These are phyloP conservation scores for Acer campestre DNA, from an alignment of 345 rosid species.

Conservation along the genomic window DNA sequence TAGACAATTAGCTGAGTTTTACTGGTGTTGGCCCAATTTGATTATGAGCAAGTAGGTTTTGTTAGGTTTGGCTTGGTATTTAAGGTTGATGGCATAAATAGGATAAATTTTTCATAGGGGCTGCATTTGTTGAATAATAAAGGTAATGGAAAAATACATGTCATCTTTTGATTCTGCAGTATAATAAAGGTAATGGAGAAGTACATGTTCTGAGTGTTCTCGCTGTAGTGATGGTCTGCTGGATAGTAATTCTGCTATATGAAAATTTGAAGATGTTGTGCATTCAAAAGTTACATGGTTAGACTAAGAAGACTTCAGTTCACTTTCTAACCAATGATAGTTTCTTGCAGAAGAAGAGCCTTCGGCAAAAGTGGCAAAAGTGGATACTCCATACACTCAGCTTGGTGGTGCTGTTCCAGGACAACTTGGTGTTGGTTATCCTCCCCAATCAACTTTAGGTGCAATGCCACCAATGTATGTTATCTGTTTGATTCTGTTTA, in stretches of 20 bases:
- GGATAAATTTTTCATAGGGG: too few species aligned
- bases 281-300: neutral
- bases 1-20: neutral
- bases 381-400: slow-evolving; percentile 56
- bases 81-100: too few species aligned
- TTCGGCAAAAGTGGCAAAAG: slow-evolving; percentile 69
- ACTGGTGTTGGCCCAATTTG: neutral
- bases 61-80: neutral
- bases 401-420: slow-evolving; percentile 55
- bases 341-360: slow-evolving; percentile 74
- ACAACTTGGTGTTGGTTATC: slow-evolving; percentile 62
- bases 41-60: neutral
- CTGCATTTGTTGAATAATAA: neutral
- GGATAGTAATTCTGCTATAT: neutral
- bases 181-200: neutral
- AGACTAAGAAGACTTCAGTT: neutral
- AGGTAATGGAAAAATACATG: neutral
- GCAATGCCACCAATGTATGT: slow-evolving; percentile 68
- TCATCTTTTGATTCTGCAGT: neutral
- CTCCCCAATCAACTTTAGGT: slow-evolving; percentile 63
- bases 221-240: too few species aligned
- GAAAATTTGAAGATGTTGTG: slow-evolving; percentile 12
- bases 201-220: neutral
- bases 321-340: slow-evolving; percentile 1
- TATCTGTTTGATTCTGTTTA: slow-evolving; percentile 1